Base-by-base conservation (phyloP, 1,284 basidiomycete genomes). In the Ceratobasidium sp. region DNA sequence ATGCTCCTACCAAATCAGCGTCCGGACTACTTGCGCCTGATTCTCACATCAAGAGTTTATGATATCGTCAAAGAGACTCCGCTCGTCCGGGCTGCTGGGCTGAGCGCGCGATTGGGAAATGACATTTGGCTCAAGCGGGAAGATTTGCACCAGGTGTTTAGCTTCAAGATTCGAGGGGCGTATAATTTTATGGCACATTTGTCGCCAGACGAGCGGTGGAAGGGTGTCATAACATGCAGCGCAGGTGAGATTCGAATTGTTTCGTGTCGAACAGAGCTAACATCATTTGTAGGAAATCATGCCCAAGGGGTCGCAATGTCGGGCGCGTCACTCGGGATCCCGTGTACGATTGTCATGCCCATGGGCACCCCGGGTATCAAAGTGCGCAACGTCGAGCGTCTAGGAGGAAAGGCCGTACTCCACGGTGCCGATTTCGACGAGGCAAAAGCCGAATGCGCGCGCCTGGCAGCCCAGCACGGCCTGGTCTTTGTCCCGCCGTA, bases 321-420 rank as follows among this genome's bases (percentile, higher is more conserved):
- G 9, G 96, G 96, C 13, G 85, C 90, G 48, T 89, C 90, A 71
- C 88, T 99, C 41, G 89, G 88, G 58, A 93, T 99, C 76, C 95
- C 96, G 2, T 98, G 96, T 78, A 98, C 96, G 14, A 98, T 99
- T 78, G 95, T 99, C 77, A 99, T 99, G 98, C 98, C 98, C 0
- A 85, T 91, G 39, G 95, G 91, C 24, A 99, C 98, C 0, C 98
- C 98, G 0, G 88, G 91, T 54, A 99, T 99, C 88, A 99, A 99
- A 84, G 94, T 96, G 80, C 87, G 90, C 76, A 98, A 98, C 80
- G 98, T 98, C 27, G 89, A 92, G 56, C 89, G 97, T 24, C 85
- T 99, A 31, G 97, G 97, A 65, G 95, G 97, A 58, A 96, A 96
- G 79, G 96, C 98, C 77, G 90, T 99, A 59, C 87, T 98, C 19